These are phyloP conservation scores for Syzygium syzygioides DNA, from an alignment of 441 rosid genomes.

Conservation along the genomic window DNA sequence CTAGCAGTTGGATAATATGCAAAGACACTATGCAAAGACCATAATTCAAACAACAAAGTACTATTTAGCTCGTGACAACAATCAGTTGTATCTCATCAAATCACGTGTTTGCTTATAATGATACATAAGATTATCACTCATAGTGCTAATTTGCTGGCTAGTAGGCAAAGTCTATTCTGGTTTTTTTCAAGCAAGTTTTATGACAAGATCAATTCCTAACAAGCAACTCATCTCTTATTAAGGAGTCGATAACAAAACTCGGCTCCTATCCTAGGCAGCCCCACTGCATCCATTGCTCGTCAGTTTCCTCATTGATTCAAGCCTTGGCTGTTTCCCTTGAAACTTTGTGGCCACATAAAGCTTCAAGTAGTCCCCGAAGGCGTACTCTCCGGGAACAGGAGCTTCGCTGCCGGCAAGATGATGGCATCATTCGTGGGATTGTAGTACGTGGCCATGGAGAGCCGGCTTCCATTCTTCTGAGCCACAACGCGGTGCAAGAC, in stretches of 20 bases:
- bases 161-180: not conserved
- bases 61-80: not conserved
- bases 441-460: slow-evolving; percentile 72
- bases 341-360: slow-evolving; percentile 65
- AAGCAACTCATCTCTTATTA: not conserved
- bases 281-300: slow-evolving; percentile 16
- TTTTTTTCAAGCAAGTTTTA: not conserved
- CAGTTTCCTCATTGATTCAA: slow-evolving; percentile 56
- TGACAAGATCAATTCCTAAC: not conserved
- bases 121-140: not conserved
- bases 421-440: slow-evolving; percentile 67
- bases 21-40: not conserved
- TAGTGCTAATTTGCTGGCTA: not conserved
- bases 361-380: slow-evolving; percentile 68
- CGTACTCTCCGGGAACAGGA: slow-evolving; percentile 43
- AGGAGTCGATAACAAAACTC: not conserved
- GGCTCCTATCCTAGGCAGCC: not conserved
- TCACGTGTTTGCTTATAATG: not conserved
- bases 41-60: not conserved
- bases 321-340: slow-evolving; percentile 49
- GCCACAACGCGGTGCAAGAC: slow-evolving; percentile 66
- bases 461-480: slow-evolving; percentile 54
- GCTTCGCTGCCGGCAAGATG: slow-evolving; percentile 55
- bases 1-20: not conserved
- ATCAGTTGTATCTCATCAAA: not conserved